Evolutionary conservation across 1,284 basidiomycete species (phyloP).

Genomic region (Mycosarcoma maydis): DNA sequence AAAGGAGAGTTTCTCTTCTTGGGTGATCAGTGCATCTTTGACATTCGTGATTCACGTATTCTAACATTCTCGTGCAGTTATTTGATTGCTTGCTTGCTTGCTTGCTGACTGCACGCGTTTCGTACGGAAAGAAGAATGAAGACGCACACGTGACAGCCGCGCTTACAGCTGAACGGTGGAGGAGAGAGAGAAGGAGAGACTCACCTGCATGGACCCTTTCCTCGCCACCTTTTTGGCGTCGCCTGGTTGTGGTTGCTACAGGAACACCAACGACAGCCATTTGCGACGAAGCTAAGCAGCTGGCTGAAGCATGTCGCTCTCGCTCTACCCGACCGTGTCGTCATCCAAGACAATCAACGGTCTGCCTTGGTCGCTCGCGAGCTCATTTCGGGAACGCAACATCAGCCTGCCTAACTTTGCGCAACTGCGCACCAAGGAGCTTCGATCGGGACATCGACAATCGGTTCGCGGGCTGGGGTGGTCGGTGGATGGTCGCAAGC

Average conservation of each 20-base stretch:
- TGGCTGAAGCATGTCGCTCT: conserved; percentile 17
- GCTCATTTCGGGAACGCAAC: conserved; percentile 13
- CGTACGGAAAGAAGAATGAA: conserved; percentile 19
- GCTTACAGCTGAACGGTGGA: conserved; percentile 12
- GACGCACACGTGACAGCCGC: no score
- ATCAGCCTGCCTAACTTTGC: conserved; percentile 22
- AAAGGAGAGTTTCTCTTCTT: background rate
- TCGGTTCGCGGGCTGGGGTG: conserved; percentile 56
- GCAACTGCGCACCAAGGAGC: conserved; percentile 30
- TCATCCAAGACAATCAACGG: background rate
- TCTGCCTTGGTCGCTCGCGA: background rate
- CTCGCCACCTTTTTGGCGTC: background rate
- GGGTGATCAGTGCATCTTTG: conserved; percentile 24
- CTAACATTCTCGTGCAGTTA: no score
- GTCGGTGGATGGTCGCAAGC: conserved; percentile 55
- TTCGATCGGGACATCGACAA: conserved; percentile 41
- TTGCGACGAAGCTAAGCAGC: no score
- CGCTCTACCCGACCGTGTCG: conserved; percentile 11
- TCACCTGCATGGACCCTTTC: conserved; percentile 4
- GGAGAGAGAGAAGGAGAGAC: no score
- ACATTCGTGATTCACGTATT: no score
- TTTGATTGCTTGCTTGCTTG: no score
- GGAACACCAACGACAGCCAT: no score
- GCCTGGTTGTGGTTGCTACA: background rate
- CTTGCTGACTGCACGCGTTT: background rate